A percentile compares a stretch with the other conserved stretches of the same genome.
These are phyloP conservation scores for Penicillium expansum DNA, from an alignment of 2,329 filamentous ascomycete genomes.

Conservation along the genomic window DNA sequence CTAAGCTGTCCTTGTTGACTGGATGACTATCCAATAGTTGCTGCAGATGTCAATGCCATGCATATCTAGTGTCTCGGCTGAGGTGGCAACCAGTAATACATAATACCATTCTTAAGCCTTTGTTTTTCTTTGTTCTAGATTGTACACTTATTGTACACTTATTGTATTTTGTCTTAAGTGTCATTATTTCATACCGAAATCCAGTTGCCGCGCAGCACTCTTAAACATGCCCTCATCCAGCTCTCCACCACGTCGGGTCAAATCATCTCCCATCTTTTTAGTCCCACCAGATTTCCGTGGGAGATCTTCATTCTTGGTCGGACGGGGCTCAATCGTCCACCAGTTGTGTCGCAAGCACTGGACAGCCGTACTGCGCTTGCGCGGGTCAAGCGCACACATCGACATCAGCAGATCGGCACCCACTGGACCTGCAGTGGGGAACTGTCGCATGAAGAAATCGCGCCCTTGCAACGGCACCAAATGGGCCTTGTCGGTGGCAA, in stretches of 20 bases:
- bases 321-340: conserved; percentile 81
- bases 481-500: conserved; percentile 61
- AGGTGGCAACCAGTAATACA: neutral
- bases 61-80: neutral
- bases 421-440: conserved; percentile 74
- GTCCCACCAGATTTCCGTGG: conserved; percentile 72
- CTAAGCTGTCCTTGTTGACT: neutral
- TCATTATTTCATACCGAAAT: conserved; percentile 58
- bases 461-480: conserved; percentile 59
- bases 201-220: conserved; percentile 78
- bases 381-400: conserved; percentile 83
- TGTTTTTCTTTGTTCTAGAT: neutral
- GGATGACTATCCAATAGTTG: neutral
- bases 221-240: conserved; percentile 63
- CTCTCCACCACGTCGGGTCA: conserved; percentile 72
- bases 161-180: neutral
- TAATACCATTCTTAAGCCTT: neutral
- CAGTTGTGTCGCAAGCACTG: conserved; percentile 78
- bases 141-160: neutral
- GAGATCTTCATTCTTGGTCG: conserved; percentile 76
- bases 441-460: conserved; percentile 71
- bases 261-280: conserved; percentile 75
- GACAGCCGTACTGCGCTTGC: conserved; percentile 72
- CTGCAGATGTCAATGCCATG: neutral
- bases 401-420: conserved; percentile 86